Evolutionary conservation across 192 early-diverging fungal species (phyloP), one percentile per base, ranked within the genome.

Genomic region (Podila clonocystis): DNA sequence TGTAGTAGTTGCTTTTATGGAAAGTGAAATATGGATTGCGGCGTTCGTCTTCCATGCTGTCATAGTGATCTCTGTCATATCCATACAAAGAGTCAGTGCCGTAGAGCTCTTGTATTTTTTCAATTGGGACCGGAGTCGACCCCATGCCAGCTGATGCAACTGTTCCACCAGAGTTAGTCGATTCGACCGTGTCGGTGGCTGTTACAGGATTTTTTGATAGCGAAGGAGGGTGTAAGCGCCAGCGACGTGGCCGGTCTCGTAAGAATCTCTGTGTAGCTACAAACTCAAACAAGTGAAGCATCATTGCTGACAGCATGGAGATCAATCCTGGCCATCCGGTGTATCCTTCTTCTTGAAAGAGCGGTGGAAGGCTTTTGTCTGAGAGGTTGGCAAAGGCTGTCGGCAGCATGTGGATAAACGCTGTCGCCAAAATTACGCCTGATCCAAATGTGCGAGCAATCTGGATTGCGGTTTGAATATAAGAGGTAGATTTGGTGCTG

Each of bases 381-480:
- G 86, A 83, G n/a, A 94, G 84, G 11, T 84, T 82, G 33, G 77
- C 76, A 15, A 90, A 75, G 33, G 91, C 88, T 0, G 65, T 89
- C 2, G 91, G 87, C 11, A 94, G 71, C 92, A 80, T 79, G 73
- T 95, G 94, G 50, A 95, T 89, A 59, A 95, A 91, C 8, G 89
- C 89, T 11, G 94, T 95, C 11, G 94, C 90, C 28, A 94, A 60
- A 62, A 95, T 93, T 9, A 94, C 89, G 1, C 93, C 94, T 0
- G 84, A 86, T 33, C 88, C 88, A 58, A 84, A 84, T 65, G 87
- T 86, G 66, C 85, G 85, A 59, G 82, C 80, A 8, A 71, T 71
- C 1, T 75, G 71, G 9, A 90, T 34, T 0, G 78, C 50, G 12
- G 50, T 48, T 28, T 62, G 64, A 8, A 72, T 61, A 3, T 26